phyloP scores from a whole-genome alignment of 202 grass and related monocot genomes.

The Zizania palustris region DNA sequence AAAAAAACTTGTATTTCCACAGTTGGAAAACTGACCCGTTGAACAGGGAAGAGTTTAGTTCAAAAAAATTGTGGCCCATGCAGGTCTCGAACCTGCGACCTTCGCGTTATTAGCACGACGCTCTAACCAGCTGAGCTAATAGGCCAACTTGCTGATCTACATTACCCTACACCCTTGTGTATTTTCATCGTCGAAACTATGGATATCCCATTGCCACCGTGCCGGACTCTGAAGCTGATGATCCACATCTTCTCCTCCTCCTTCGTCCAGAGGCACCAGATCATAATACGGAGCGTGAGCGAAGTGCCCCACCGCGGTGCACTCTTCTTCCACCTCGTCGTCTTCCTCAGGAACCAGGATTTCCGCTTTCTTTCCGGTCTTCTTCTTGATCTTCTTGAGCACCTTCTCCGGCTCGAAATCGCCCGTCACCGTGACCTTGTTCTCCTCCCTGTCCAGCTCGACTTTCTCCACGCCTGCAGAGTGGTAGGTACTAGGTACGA shows the following conservation, averaged over 20 bases:
- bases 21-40: no score
- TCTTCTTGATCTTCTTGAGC: constrained; percentile 62
- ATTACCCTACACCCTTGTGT: constrained; percentile 49
- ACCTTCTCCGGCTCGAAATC: constrained; percentile 50
- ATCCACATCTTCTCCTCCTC: constrained; percentile 33
- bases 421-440: constrained; percentile 56
- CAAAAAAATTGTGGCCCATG: neutral
- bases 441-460: constrained; percentile 57
- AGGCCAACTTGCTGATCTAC: constrained; percentile 44
- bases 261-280: constrained; percentile 10
- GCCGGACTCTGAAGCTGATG: constrained; percentile 32
- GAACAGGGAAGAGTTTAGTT: no score
- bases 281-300: constrained; percentile 10
- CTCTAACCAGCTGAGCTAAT: constrained; percentile 99
- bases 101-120: constrained; percentile 98
- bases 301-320: no score
- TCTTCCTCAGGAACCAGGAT: constrained; percentile 39
- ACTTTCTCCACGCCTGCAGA: constrained; percentile 50
- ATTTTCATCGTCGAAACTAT: constrained; percentile 58
- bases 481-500: neutral
- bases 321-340: constrained; percentile 4
- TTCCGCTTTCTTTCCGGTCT: constrained; percentile 57
- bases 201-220: constrained; percentile 36
- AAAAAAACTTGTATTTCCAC: no score
- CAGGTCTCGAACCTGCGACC: constrained; percentile 54